Evolutionary conservation across 1,284 basidiomycete genomes (phyloP).

Genomic region (Leccinum olivaceoglutinosum): DNA sequence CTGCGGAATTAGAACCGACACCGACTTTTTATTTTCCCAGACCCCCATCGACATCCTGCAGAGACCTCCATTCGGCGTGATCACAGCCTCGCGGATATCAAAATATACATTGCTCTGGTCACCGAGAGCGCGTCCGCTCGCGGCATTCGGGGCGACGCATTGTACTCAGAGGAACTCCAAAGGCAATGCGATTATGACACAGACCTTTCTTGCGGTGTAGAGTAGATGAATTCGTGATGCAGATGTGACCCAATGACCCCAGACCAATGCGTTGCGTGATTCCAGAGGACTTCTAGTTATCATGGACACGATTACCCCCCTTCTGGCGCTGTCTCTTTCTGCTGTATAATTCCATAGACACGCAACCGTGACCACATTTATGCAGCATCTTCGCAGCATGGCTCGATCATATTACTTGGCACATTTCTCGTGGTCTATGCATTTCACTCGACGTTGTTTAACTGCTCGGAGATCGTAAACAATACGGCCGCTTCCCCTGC

Average conservation of each 20-base stretch:
- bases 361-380: conserved; percentile 66
- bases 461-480: conserved; percentile 39
- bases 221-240: background rate
- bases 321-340: conserved; percentile 64
- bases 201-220: conserved; percentile 36
- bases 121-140: conserved; percentile 38
- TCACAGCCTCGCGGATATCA: conserved; percentile 44
- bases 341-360: conserved; percentile 68
- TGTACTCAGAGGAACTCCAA: conserved; percentile 28
- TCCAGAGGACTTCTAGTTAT: conserved; percentile 44
- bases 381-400: conserved; percentile 55
- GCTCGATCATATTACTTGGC: conserved; percentile 39
- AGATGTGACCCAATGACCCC: conserved; percentile 1
- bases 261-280: conserved; percentile 11
- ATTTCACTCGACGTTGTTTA: background rate
- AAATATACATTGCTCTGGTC: conserved; percentile 34
- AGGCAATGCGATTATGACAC: conserved; percentile 24
- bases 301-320: conserved; percentile 59
- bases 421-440: conserved; percentile 41
- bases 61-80: conserved; percentile 42
- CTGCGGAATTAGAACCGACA: conserved; percentile 50
- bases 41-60: conserved; percentile 43
- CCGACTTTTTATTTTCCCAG: conserved; percentile 51
- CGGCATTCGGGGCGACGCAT: conserved; percentile 35
- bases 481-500: conserved; percentile 33